Base-by-base conservation (phyloP, 306 rosid genomes). In the Pyrus communis region DNA sequence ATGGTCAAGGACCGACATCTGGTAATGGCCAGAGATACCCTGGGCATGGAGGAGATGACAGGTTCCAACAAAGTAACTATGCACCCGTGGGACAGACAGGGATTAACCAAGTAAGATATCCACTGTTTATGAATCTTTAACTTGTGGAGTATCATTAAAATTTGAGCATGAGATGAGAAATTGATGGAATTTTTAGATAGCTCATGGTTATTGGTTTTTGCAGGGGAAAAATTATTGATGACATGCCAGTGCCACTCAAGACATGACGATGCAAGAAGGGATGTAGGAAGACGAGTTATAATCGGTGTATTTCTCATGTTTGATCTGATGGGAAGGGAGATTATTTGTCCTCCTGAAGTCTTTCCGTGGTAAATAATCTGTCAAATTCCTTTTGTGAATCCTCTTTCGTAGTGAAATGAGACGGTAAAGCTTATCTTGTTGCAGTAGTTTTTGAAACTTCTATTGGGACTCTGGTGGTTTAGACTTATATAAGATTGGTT, bases 211-310 rank as follows among this genome's bases (percentile, higher is more conserved):
- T 51, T 79, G 58, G 55, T 81, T 77, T 80, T 38, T 87, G 90
- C 92, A 87, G 90, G 87, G 96, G 76, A 86, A 85, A 75, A 49
- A 49, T 49, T 86, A 78, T 51, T 89, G 77, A 82, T 69, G 46
- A 35, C 68, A 35, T 28, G 70, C 6, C n/a, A 19, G 14, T n/a
- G 55, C 55, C 21, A 49, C 55, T 49, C 55, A 49, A 17, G 55
- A 5, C 10, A 4, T 5, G 10, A 35, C 19, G 30, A 45, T 74
- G 60, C 60, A 7, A 62, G 33, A 46, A 43, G 45, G 55, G 60
- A 45, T 62, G n/a, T 23, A 43, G 10, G 61, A 62, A 28, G 60
- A 49, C 3, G 46, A n/a, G 45, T 62, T 63, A 27, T 27, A 60
- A 5, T 60, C 59, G 25, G 25, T 42, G 43, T 45, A 6, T 3